These are phyloP conservation scores for Fraxinus sp. DNA, from an alignment of 305 asterid genomes.

Conservation along the genomic window DNA sequence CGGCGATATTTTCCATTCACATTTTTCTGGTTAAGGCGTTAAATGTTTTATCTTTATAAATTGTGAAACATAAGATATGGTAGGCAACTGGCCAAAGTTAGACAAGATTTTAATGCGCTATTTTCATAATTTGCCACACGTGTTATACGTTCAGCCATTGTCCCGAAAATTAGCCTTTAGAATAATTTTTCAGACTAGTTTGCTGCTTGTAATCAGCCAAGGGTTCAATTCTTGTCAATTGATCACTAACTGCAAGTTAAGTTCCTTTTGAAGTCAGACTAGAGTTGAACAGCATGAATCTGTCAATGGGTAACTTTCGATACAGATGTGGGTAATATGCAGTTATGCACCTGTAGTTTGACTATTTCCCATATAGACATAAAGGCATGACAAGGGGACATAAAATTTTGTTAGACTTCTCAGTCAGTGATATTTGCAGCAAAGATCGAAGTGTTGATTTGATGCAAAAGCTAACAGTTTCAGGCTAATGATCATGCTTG, in stretches of 20 bases:
- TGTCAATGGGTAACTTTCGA: background rate
- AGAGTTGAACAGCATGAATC: background rate
- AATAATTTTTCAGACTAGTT: background rate
- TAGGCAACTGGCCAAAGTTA: background rate
- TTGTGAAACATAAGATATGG: conserved; percentile 1
- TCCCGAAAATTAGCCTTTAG: background rate
- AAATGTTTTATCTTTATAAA: background rate
- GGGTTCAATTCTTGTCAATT: background rate
- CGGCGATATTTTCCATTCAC: background rate
- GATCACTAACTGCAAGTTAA: background rate
- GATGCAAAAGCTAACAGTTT: conserved; percentile 1
- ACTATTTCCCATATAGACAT: background rate
- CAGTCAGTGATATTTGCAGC: conserved; percentile 8
- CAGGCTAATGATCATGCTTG: background rate
- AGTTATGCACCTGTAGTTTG: background rate
- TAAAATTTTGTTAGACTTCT: background rate
- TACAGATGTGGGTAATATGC: background rate
- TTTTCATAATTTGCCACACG: background rate
- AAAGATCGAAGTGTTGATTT: background rate
- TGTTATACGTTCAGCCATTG: background rate
- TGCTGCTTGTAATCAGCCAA: background rate
- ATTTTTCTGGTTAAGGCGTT: background rate
- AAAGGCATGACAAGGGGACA: conserved; percentile 3
- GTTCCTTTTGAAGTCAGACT: background rate
- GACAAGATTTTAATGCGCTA: background rate